These are phyloP conservation scores for Hypoxylon intermedium DNA, from an alignment of 495 filamentous ascomycete genomes.

Conservation along the genomic window DNA sequence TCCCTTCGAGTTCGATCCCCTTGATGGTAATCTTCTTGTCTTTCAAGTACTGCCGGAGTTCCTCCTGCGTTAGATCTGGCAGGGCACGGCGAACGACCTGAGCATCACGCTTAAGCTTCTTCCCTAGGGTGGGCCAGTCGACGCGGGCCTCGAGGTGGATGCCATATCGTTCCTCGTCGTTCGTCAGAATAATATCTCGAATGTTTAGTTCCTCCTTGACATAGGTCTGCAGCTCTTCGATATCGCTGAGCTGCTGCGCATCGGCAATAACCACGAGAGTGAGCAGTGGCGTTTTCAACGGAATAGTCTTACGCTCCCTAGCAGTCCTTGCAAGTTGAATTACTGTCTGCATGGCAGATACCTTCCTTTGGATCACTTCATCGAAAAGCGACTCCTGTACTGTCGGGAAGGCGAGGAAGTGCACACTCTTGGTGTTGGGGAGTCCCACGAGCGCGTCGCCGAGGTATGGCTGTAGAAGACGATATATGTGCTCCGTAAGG, in stretches of 20 bases:
- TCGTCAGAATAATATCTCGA: conserved; percentile 79
- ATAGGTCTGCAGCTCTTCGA: conserved; percentile 82
- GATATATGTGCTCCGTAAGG: conserved; percentile 93
- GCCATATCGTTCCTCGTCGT: conserved; percentile 87
- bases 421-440: conserved; percentile 81
- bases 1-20: conserved; percentile 79
- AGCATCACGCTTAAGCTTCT: conserved; percentile 95
- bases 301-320: conserved; percentile 82
- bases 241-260: conserved; percentile 81
- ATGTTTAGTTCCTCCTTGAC: conserved; percentile 93
- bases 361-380: conserved; percentile 80
- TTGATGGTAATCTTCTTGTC: conserved; percentile 77
- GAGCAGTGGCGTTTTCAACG: conserved; percentile 89
- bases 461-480: conserved; percentile 74
- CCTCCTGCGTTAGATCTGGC: conserved; percentile 75
- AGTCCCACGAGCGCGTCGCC: conserved; percentile 66
- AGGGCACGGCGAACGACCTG: conserved; percentile 86
- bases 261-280: conserved; percentile 87
- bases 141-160: conserved; percentile 88
- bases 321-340: conserved; percentile 89
- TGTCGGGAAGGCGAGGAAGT: conserved; percentile 90
- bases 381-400: conserved; percentile 89
- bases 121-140: conserved; percentile 89
- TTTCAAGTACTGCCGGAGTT: conserved; percentile 72
- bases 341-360: conserved; percentile 91